Conservation (phyloP, 2,329 filamentous ascomycete species). For the Epichloe sp. region DNA sequence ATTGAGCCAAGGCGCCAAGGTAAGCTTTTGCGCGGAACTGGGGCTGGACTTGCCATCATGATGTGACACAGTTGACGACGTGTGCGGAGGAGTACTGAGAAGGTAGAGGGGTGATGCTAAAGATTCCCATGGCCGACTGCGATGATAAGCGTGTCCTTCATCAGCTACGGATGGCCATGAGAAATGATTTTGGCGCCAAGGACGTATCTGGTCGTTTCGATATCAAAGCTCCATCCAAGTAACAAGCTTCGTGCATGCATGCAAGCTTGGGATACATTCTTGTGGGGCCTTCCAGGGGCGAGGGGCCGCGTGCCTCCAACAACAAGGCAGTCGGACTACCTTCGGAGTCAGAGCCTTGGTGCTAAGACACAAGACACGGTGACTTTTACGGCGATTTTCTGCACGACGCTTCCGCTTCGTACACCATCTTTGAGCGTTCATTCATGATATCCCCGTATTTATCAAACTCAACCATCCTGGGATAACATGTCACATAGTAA, state of each 20-base stretch:
- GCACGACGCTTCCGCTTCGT: neutral
- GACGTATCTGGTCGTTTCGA: neutral
- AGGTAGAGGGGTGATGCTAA: neutral
- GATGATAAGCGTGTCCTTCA: neutral
- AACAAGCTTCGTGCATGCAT: too few species aligned
- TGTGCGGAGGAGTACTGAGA: neutral
- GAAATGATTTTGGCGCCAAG: neutral
- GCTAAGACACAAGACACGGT: too few species aligned
- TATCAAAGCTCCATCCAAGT: neutral
- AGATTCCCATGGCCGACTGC: constrained; percentile 1
- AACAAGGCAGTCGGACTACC: too few species aligned
- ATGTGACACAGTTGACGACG: neutral
- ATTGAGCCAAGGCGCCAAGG: constrained; percentile 64
- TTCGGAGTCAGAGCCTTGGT: too few species aligned
- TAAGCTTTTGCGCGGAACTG: constrained; percentile 37
- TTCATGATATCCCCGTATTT: neutral
- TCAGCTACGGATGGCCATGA: neutral
- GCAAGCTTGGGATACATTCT: neutral
- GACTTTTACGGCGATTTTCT: neutral
- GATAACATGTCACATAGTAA: constrained; percentile 37
- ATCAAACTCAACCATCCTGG: neutral
- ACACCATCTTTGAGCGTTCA: neutral
- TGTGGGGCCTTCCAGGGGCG: neutral
- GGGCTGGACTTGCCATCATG: constrained; percentile 12
- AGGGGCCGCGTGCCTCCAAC: too few species aligned